Evolutionary conservation across 225 moss, liverwort and hornwort species (phyloP), one percentile per base, ranked within the genome.

Genomic region (Sphagnum contortum): DNA sequence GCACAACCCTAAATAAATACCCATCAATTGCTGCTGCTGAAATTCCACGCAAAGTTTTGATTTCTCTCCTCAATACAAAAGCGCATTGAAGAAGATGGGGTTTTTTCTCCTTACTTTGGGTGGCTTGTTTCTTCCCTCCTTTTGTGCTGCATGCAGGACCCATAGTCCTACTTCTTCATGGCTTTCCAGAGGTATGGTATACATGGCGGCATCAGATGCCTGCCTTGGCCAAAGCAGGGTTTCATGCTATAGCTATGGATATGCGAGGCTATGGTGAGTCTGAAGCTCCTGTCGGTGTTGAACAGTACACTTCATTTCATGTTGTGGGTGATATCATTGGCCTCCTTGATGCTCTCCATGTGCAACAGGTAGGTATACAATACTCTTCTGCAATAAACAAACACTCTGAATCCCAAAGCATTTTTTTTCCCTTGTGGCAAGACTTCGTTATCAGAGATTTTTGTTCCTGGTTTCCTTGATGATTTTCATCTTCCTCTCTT

Each of bases 121-220:
- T 29, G 29, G 29, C 29, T 29, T 29, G 29, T 47, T 12, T 13
- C 3, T 47, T 49, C 6, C 48, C 10, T 49, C 48, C 44, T 64
- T 12, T 8, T 47, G 12, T 11, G 63, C 49, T 64, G 48, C 63
- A 49, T 55, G 9, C 80, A 78, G 84, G 81, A 44, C 81, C 84
- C 14, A 48, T 66, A 11, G 75, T 78, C 55, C 72, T 84, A 60
- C 64, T 84, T 9, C 48, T 84, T 8, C 84, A 84, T 72, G 80
- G 84, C 14, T 84, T 80, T 57, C 84, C 84, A 47, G 77, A 77
- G 44, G 74, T 84, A 47, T 84, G 84, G 80, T 84, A 70, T 62
- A 60, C 70, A 14, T 84, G 84, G 84, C 77, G 84, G n/a, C 68
- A 75, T 46, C 80, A 84, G 68, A 63, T 84, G 57, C 72, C 77